A percentile compares a stretch with the other conserved stretches of the same genome.
Conservation (phyloP, 805 yeast species). For the Sugiyamaella mastotermitis region DNA sequence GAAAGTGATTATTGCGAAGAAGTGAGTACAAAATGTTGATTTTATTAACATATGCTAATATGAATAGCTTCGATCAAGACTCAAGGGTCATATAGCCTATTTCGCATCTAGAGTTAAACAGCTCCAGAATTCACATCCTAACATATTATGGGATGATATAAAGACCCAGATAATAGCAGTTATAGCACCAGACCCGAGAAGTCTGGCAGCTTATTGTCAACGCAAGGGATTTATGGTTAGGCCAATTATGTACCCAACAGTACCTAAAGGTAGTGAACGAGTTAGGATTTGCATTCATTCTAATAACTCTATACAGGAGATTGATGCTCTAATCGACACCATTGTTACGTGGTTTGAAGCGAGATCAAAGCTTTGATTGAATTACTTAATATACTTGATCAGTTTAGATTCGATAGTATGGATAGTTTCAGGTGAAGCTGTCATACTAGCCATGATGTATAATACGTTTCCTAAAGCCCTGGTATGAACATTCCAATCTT, state of each 20-base stretch:
- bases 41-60: too few species aligned
- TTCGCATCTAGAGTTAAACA: too few species aligned
- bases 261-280: constrained; percentile 23
- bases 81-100: too few species aligned
- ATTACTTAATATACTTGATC: neutral
- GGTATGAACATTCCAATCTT: constrained; percentile 20
- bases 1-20: too few species aligned
- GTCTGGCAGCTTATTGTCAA: constrained; percentile 19
- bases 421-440: constrained; percentile 2
- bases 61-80: too few species aligned
- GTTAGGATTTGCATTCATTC: constrained; percentile 22
- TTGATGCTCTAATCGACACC: constrained; percentile 12
- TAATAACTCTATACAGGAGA: constrained; percentile 13
- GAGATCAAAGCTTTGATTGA: neutral
- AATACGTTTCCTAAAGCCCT: constrained; percentile 23
- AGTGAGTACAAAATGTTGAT: too few species aligned
- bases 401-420: constrained; percentile 6
- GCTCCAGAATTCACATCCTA: too few species aligned
- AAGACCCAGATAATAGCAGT: too few species aligned
- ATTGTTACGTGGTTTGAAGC: constrained; percentile 5
- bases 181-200: constrained; percentile 14
- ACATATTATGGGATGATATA: too few species aligned
- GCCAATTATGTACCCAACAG: constrained; percentile 24
- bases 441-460: constrained; percentile 19
- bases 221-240: constrained; percentile 19